A percentile compares a stretch with the other conserved stretches of the same genome.
phyloP scores from a whole-genome alignment of 2,329 filamentous ascomycete species.

The Xenosphaeropsis pyriputrescens region DNA sequence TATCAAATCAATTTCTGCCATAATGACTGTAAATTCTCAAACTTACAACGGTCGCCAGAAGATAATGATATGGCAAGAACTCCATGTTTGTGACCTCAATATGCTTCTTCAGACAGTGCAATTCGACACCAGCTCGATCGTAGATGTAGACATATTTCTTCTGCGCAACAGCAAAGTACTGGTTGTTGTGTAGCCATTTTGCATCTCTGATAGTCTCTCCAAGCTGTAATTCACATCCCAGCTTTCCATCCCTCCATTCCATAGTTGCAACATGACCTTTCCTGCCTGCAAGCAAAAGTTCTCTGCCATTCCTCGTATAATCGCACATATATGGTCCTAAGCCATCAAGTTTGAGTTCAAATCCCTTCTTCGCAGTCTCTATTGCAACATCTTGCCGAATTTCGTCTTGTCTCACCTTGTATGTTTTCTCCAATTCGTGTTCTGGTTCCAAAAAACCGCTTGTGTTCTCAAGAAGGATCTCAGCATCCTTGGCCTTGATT shows the following conservation, averaged over 20 bases:
- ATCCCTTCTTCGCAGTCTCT: conserved; percentile 82
- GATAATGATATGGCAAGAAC: conserved; percentile 91
- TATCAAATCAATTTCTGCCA: conserved; percentile 6
- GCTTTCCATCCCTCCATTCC: conserved; percentile 86
- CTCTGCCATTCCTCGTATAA: conserved; percentile 79
- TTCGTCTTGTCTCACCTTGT: conserved; percentile 81
- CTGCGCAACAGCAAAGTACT: conserved; percentile 88
- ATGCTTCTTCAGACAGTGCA: conserved; percentile 84
- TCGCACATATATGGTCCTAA: conserved; percentile 81
- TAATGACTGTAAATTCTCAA: background rate
- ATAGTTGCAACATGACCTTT: conserved; percentile 94
- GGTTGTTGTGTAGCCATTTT: conserved; percentile 88
- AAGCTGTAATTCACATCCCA: conserved; percentile 83
- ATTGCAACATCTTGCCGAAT: conserved; percentile 61
- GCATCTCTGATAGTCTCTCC: conserved; percentile 82
- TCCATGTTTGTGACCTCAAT: conserved; percentile 87
- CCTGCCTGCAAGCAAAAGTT: conserved; percentile 71
- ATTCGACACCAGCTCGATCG: conserved; percentile 76
- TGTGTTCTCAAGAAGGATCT: conserved; percentile 82
- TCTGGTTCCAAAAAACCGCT: conserved; percentile 81
- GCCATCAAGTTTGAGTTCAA: conserved; percentile 71
- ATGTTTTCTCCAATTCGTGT: conserved; percentile 77
- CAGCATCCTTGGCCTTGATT: conserved; percentile 81
- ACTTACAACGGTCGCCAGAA: conserved; percentile 71
- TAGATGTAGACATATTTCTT: conserved; percentile 98